Evolutionary conservation across 345 rosid species (phyloP).

Genomic region (Conringia planisiliqua): DNA sequence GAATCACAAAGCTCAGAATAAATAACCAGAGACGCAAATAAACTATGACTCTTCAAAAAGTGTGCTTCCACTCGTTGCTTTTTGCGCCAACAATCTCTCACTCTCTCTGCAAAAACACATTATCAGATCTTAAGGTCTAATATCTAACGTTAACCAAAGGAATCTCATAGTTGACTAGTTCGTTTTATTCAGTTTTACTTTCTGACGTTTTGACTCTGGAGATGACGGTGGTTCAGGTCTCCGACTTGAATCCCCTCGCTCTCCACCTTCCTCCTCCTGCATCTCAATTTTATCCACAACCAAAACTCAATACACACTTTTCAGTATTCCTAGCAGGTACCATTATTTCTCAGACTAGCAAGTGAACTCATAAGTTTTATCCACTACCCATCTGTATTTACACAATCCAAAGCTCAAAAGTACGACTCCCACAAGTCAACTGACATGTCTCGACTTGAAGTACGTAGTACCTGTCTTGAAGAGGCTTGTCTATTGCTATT

Average conservation of each 20-base stretch:
- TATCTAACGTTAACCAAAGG: background rate
- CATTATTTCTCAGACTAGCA: background rate
- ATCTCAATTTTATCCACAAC: background rate
- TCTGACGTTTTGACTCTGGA: conserved; percentile 39
- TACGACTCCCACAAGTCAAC: background rate
- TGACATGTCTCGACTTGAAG: too few species aligned
- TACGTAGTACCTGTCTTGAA: conserved; percentile 36
- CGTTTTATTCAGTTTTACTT: conserved; percentile 15
- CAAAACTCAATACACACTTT: background rate
- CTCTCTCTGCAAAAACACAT: conserved; percentile 22
- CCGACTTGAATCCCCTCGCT: conserved; percentile 24
- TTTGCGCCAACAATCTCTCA: conserved; percentile 15
- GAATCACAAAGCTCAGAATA: conserved; percentile 9
- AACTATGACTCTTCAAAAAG: conserved; percentile 18
- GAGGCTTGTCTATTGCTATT: conserved; percentile 27
- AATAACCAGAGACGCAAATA: background rate
- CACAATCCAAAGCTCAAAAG: background rate
- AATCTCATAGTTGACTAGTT: background rate
- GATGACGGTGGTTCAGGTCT: conserved; percentile 17
- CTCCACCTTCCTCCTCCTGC: conserved; percentile 20
- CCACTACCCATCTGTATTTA: background rate
- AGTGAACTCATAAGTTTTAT: background rate
- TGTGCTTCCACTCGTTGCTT: conserved; percentile 4
- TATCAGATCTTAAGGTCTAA: background rate
- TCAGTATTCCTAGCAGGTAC: background rate